Conservation (phyloP, 345 rosid species). For the Syzygium aromaticum region DNA sequence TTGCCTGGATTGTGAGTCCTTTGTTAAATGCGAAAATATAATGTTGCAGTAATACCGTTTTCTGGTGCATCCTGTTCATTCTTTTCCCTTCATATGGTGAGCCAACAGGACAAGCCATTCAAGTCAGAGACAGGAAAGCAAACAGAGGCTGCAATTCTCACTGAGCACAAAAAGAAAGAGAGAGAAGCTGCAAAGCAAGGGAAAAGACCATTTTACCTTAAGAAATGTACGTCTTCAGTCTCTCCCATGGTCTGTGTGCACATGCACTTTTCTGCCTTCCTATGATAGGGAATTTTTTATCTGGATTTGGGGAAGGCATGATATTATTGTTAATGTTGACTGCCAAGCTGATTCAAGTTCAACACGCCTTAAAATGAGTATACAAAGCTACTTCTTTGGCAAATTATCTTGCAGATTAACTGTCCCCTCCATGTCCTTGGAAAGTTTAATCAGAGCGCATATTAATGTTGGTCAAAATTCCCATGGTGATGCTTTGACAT, state of each 20-base stretch:
- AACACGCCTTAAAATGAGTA: background rate
- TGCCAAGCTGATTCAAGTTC: background rate
- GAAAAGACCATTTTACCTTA: conserved; percentile 73
- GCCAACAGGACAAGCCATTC: conserved; percentile 58
- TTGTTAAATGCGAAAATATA: background rate
- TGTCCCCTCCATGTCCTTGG: background rate
- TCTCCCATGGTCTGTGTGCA: background rate
- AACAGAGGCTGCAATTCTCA: conserved; percentile 45
- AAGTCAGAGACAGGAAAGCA: conserved; percentile 56
- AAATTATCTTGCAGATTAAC: background rate
- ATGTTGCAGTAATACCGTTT: background rate
- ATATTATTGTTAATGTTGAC: background rate
- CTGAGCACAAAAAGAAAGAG: conserved; percentile 80
- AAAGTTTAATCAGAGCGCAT: background rate
- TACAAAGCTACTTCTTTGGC: background rate
- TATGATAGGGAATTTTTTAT: background rate
- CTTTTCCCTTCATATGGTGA: background rate
- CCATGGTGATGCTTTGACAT: background rate
- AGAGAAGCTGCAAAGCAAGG: conserved; percentile 86
- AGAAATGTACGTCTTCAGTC: conserved; percentile 44
- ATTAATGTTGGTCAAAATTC: background rate
- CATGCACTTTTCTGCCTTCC: background rate
- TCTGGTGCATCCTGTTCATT: background rate
- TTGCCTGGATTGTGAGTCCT: conserved; percentile 56
- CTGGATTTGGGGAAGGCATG: background rate